Conservation (phyloP, 345 rosid genomes). For the Lepidium aucheri region DNA sequence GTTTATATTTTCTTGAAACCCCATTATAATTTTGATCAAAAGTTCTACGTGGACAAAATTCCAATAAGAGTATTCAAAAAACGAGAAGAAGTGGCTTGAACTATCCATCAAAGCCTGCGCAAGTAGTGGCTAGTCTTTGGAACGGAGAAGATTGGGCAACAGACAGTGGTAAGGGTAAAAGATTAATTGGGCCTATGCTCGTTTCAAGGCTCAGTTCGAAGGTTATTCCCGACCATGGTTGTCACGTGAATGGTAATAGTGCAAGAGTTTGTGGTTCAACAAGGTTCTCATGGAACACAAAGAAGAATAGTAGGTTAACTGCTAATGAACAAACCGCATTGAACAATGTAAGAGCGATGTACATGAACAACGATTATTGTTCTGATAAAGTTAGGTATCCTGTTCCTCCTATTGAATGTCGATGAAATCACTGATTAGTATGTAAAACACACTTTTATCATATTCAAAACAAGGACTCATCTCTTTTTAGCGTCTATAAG, state of each 20-base stretch:
- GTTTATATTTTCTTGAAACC: not conserved
- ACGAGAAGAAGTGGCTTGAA: constrained; percentile 24
- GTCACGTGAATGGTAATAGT: constrained; percentile 1
- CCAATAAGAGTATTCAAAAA: constrained; percentile 63
- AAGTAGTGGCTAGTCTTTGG: constrained; percentile 53
- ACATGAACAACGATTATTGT: too few species aligned
- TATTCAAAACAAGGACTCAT: too few species aligned
- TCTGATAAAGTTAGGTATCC: too few species aligned
- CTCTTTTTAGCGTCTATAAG: too few species aligned
- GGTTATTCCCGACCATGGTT: constrained; percentile 40
- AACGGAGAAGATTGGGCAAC: constrained; percentile 63
- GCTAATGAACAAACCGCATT: too few species aligned
- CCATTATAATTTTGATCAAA: not conserved
- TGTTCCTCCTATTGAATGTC: too few species aligned
- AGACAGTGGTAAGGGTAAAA: constrained; percentile 46
- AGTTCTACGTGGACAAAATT: constrained; percentile 47
- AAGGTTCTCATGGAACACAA: too few species aligned
- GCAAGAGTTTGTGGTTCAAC: not conserved
- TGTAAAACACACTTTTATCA: too few species aligned
- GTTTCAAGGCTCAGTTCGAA: constrained; percentile 43
- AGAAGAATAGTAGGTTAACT: too few species aligned
- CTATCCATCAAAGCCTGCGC: constrained; percentile 51
- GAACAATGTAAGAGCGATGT: too few species aligned
- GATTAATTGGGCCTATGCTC: constrained; percentile 51
- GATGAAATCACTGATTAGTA: too few species aligned